A percentile compares a stretch with the other conserved stretches of the same genome.
phyloP scores from a whole-genome alignment of 2,329 filamentous ascomycete genomes.

The Lecanicillium sp. region DNA sequence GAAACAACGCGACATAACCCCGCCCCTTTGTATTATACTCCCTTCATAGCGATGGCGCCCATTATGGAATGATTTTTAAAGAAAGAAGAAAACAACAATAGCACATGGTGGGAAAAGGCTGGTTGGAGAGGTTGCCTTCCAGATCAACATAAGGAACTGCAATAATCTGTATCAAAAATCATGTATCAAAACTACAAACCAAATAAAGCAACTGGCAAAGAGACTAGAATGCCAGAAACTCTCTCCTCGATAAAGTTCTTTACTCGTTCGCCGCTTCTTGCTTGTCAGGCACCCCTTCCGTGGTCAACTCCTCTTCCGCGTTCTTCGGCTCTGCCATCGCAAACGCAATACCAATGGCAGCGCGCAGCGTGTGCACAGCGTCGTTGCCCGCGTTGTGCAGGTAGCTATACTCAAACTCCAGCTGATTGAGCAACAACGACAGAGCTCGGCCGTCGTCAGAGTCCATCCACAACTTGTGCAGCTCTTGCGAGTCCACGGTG shows the following conservation, averaged over 20 bases:
- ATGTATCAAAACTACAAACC: not conserved
- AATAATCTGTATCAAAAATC: not conserved
- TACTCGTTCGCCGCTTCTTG: not conserved
- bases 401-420: slow-evolving; percentile 57
- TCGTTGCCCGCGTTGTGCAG: slow-evolving; percentile 90
- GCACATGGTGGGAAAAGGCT: not conserved
- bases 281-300: slow-evolving; percentile 3
- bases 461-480: slow-evolving; percentile 60
- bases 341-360: slow-evolving; percentile 50
- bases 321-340: slow-evolving; percentile 19
- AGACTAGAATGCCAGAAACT: not conserved
- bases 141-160: too few relatives aligned
- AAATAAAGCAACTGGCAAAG: not conserved
- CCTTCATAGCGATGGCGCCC: slow-evolving; percentile 42
- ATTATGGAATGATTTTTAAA: slow-evolving; percentile 27
- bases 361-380: slow-evolving; percentile 70
- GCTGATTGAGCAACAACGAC: slow-evolving; percentile 51
- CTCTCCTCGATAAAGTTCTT: slow-evolving; percentile 7
- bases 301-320: slow-evolving; percentile 15
- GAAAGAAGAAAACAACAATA: not conserved
- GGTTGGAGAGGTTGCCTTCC: not conserved
- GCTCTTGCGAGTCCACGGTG: slow-evolving; percentile 63
- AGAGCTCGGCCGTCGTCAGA: slow-evolving; percentile 52
- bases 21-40: slow-evolving; percentile 29
- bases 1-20: not conserved